Percentiles rank a stretch among this genome's conserved stretches.
Conservation (phyloP, 2,329 filamentous ascomycete genomes). For the Rhinocladiella similis region DNA sequence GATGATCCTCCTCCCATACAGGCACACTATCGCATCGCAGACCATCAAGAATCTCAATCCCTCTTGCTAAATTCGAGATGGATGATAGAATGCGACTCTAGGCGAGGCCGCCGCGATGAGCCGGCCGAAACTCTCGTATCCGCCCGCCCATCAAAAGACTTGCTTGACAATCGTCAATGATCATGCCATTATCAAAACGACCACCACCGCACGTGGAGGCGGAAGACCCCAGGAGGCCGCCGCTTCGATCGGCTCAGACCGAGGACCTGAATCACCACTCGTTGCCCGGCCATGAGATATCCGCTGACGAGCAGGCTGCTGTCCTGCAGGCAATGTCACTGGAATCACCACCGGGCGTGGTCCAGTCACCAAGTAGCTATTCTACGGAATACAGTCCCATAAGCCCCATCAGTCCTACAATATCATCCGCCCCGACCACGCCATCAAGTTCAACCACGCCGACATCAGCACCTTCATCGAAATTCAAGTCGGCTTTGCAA, state of each 20-base stretch:
- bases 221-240: constrained; percentile 1
- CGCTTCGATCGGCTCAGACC: constrained; percentile 13
- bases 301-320: constrained; percentile 21
- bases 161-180: not conserved
- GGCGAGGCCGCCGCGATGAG: not conserved
- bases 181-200: constrained; percentile 1
- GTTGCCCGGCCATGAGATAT: not conserved
- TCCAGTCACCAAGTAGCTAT: constrained; percentile 19
- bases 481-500: constrained; percentile 36
- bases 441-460: not conserved
- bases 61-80: not conserved
- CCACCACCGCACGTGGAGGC: not conserved
- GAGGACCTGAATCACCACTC: constrained; percentile 15
- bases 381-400: constrained; percentile 7
- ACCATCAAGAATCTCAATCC: not conserved
- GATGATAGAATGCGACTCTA: not conserved
- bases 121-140: no score
- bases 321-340: constrained; percentile 23
- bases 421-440: constrained; percentile 7
- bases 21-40: not conserved
- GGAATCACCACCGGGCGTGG: constrained; percentile 19
- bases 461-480: constrained; percentile 10
- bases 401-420: not conserved
- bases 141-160: not conserved
- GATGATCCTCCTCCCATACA: no score